Conservation (phyloP, 164 flowering plant genomes). For the Aristolochia californica region DNA sequence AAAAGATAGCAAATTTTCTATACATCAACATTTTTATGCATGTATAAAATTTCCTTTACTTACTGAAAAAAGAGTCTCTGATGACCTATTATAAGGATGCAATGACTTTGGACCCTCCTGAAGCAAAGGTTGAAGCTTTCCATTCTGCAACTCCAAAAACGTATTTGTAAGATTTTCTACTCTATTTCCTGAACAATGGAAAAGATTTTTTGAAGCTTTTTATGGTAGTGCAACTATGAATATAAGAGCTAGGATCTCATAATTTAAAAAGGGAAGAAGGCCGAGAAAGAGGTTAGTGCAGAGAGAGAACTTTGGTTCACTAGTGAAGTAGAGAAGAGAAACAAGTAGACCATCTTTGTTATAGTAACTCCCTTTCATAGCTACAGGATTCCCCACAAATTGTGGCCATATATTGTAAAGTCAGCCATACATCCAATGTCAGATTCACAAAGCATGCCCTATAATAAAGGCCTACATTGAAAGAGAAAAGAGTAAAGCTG, state of each 20-base stretch:
- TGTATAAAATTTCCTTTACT: background rate
- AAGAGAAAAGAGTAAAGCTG: no score
- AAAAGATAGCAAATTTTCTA: background rate
- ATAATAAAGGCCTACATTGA: no score
- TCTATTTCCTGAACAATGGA: background rate
- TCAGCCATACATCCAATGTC: no score
- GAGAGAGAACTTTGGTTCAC: background rate
- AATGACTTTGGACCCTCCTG: slow-evolving; percentile 52
- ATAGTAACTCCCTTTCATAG: no score
- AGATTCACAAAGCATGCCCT: no score
- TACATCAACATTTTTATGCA: background rate
- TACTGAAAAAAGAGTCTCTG: slow-evolving; percentile 80
- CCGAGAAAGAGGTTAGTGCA: background rate
- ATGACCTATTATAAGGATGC: slow-evolving; percentile 78
- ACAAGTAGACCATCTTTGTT: no score
- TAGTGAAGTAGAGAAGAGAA: background rate
- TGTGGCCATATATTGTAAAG: no score
- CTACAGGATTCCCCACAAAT: no score
- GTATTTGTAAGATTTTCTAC: background rate
- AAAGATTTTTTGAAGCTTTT: background rate
- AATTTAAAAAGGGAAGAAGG: background rate
- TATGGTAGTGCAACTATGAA: no score
- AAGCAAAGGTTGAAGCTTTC: slow-evolving; percentile 27
- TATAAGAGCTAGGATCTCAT: background rate
- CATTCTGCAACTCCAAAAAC: slow-evolving; percentile 24